These are phyloP conservation scores for Phytophthora litchii DNA, from an alignment of 352 stramenopile genomes.

Conservation along the genomic window DNA sequence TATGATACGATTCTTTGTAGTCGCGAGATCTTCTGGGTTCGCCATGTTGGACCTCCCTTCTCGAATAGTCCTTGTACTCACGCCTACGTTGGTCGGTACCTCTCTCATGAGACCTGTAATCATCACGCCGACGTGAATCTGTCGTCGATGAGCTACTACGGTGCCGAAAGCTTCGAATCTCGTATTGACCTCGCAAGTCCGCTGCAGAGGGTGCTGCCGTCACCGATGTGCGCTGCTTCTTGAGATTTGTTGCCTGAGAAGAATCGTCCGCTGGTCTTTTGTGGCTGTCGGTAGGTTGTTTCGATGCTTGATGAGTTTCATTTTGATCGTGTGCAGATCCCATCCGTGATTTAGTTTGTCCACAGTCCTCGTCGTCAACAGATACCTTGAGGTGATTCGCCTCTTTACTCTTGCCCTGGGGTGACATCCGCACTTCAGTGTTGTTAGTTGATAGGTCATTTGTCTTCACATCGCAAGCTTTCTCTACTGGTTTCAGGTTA, in stretches of 20 bases:
- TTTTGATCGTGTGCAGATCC: constrained; percentile 8
- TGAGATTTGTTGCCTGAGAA: constrained; percentile 10
- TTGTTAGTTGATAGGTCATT: not conserved
- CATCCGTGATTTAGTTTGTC: constrained; percentile 12
- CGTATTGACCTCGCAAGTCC: constrained; percentile 25
- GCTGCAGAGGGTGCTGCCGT: constrained; percentile 7
- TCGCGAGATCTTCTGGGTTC: constrained; percentile 20
- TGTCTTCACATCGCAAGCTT: not conserved
- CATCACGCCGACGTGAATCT: constrained; percentile 20
- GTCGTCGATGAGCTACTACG: constrained; percentile 17
- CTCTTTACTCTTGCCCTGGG: constrained; percentile 6
- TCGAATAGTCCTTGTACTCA: constrained; percentile 13
- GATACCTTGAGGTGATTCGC: constrained; percentile 6
- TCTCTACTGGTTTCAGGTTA: not conserved
- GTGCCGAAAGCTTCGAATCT: constrained; percentile 33
- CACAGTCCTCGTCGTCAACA: not conserved
- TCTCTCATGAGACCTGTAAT: constrained; percentile 15
- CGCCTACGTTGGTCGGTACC: constrained; percentile 7
- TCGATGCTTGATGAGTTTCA: constrained; percentile 1
- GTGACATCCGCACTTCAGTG: not conserved
- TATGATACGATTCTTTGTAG: constrained; percentile 14
- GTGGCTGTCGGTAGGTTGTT: constrained; percentile 19
- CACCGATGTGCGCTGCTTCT: constrained; percentile 29
- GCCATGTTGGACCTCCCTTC: constrained; percentile 10
- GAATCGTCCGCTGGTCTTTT: constrained; percentile 24